These are phyloP conservation scores for Pleurotus eryngii DNA, from an alignment of 768 basidiomycete species.

Conservation along the genomic window DNA sequence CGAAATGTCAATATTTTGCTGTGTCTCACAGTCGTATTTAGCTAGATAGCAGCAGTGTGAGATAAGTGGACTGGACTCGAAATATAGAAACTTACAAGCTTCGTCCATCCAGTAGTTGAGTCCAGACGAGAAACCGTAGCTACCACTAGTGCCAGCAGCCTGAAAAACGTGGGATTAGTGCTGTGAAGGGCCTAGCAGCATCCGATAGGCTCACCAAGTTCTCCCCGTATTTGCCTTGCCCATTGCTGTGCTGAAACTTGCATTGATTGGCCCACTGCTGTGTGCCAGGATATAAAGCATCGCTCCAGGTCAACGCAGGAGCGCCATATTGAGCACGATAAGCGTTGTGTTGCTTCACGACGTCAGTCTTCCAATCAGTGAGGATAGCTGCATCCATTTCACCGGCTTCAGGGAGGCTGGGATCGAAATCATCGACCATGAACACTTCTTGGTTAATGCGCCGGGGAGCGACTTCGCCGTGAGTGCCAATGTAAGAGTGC, in stretches of 20 bases:
- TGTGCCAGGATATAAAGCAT: conserved; percentile 16
- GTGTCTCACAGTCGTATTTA: conserved; percentile 19
- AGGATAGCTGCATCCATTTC: conserved; percentile 9
- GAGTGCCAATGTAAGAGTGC: not conserved
- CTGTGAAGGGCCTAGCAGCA: not conserved
- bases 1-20: not conserved
- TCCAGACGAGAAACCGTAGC: conserved; percentile 14
- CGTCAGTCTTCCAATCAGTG: conserved; percentile 14
- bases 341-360: conserved; percentile 17
- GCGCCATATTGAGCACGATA: conserved; percentile 21
- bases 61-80: not conserved
- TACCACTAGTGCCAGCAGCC: conserved; percentile 16
- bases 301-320: conserved; percentile 19
- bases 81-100: conserved; percentile 17
- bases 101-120: conserved; percentile 25
- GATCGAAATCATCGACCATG: not conserved
- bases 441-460: not conserved
- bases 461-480: not conserved
- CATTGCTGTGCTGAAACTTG: conserved; percentile 20
- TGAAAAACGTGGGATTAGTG: not conserved
- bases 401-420: conserved; percentile 7
- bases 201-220: conserved; percentile 20
- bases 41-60: conserved; percentile 9
- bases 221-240: conserved; percentile 22
- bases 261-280: conserved; percentile 20